Evolutionary conservation across 768 basidiomycete species (phyloP), one percentile per base, ranked within the genome.

Genomic region (Mycena indigotica): DNA sequence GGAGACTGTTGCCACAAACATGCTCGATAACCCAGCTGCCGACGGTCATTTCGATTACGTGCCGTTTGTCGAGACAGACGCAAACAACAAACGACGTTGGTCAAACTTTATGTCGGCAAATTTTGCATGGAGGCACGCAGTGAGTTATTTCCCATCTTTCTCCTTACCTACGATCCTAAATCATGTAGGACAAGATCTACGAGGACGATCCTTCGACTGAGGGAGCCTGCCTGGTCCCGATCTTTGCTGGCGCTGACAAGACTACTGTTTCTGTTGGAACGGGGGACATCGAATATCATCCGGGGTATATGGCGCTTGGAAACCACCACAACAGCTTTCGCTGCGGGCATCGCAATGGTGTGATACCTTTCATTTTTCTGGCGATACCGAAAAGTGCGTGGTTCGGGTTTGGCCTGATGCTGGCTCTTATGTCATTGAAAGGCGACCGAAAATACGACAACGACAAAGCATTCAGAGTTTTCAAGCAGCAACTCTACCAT

Each of bases 121-220:
- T 28, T 79, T 69, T 65, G 73, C 73, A 4, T 80, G 75, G 76
- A 53, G 64, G 5, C 76, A 81, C 48, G 72, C 70, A 10, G 73
- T 72, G 35, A 12, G 64, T 65, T 35, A 23, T 45, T 56, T 40
- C 24, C 44, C 40, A 16, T n/a, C 3, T 15, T 5, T 10, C 35
- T 10, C 35, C 13, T 13, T 30, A 39, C 39, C 45, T 50, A 15
- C 28, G 13, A 3, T 16, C 30, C 13, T n/a, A 21, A 8, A 4
- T 5, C 24, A 26, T 32, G 54, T 32, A 55, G 55, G 32, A 44
- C 39, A 25, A 25, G 26, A 62, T 62, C 4, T 57, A 54, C 28
- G 48, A 45, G 1, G 57, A 51, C 1, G 60, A 59, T 28, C 16
- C 38, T 5, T 19, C 26, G 12, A 13, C 41, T 10, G 13, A 53